phyloP scores from a whole-genome alignment of 1,139 yeast species.

The Yamadazyma taylorii region DNA sequence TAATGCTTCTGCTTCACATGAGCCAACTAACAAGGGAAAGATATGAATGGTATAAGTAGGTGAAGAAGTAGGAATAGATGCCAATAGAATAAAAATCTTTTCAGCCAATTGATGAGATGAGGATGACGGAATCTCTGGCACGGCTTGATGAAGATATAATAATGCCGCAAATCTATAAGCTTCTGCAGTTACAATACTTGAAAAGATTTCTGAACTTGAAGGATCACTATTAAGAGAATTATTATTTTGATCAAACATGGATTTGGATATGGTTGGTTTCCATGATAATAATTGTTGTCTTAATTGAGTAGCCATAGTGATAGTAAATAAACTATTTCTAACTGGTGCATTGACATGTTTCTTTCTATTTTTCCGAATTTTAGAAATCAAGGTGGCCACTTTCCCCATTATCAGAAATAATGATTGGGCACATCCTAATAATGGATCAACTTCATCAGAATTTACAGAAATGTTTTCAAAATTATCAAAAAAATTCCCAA shows the following conservation, averaged over 20 bases:
- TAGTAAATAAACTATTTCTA: constrained; percentile 44
- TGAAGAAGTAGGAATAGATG: constrained; percentile 63
- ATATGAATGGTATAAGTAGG: constrained; percentile 59
- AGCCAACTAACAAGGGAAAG: constrained; percentile 61
- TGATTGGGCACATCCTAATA: constrained; percentile 65
- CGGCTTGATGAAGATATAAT: constrained; percentile 64
- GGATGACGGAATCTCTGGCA: constrained; percentile 62
- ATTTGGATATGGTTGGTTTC: constrained; percentile 48
- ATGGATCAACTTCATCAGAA: constrained; percentile 55
- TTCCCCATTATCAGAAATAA: constrained; percentile 63
- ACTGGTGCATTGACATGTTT: constrained; percentile 10
- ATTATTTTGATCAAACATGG: constrained; percentile 31
- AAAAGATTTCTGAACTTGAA: constrained; percentile 51
- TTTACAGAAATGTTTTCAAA: constrained; percentile 30
- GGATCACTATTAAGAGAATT: constrained; percentile 15
- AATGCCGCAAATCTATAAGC: constrained; percentile 62
- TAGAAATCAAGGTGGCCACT: constrained; percentile 56
- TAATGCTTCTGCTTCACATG: constrained; percentile 60
- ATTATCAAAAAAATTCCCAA: constrained; percentile 29
- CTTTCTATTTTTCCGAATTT: constrained; percentile 37
- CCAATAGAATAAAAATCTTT: constrained; percentile 56
- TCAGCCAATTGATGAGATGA: constrained; percentile 58
- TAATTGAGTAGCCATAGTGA: constrained; percentile 56
- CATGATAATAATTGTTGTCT: constrained; percentile 53
- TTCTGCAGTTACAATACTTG: constrained; percentile 68